Evolutionary conservation across 192 early-diverging fungal species (phyloP).

Genomic region (Paraglomus brasilianum): DNA sequence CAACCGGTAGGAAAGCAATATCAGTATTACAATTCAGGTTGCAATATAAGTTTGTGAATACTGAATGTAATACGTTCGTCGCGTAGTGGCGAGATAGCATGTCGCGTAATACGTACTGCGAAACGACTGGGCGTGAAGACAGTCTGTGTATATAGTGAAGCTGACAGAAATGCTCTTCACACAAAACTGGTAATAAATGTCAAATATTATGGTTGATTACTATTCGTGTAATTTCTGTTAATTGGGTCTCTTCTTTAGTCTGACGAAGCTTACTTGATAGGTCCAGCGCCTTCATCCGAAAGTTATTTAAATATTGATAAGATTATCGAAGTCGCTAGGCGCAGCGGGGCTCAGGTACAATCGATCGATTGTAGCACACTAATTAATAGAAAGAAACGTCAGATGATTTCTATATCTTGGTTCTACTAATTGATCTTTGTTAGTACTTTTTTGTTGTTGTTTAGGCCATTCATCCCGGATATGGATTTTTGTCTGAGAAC

Average conservation of each 20-base stretch:
- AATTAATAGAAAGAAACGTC: background rate
- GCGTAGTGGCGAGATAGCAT: slow-evolving; percentile 76
- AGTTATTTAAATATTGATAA: slow-evolving; percentile 80
- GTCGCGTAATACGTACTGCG: slow-evolving; percentile 78
- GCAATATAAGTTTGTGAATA: background rate
- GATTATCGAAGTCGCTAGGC: slow-evolving; percentile 77
- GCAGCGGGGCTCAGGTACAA: slow-evolving; percentile 71
- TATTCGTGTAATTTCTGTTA: slow-evolving; percentile 11
- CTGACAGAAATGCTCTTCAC: slow-evolving; percentile 83
- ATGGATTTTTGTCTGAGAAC: slow-evolving; percentile 96
- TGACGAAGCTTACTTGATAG: slow-evolving; percentile 92
- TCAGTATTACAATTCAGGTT: background rate
- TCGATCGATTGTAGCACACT: background rate
- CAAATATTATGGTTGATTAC: background rate
- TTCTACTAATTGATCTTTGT: background rate
- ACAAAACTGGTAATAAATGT: slow-evolving; percentile 63
- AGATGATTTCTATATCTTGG: background rate
- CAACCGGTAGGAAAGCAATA: slow-evolving; percentile 64
- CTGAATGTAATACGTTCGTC: slow-evolving; percentile 21
- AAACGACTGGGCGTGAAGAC: slow-evolving; percentile 91
- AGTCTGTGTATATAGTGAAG: slow-evolving; percentile 90
- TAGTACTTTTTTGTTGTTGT: background rate
- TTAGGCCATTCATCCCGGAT: slow-evolving; percentile 94
- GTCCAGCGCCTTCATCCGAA: slow-evolving; percentile 74
- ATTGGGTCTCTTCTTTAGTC: slow-evolving; percentile 51